These are phyloP conservation scores for Candida alai DNA, from an alignment of 805 yeast genomes.

Conservation along the genomic window DNA sequence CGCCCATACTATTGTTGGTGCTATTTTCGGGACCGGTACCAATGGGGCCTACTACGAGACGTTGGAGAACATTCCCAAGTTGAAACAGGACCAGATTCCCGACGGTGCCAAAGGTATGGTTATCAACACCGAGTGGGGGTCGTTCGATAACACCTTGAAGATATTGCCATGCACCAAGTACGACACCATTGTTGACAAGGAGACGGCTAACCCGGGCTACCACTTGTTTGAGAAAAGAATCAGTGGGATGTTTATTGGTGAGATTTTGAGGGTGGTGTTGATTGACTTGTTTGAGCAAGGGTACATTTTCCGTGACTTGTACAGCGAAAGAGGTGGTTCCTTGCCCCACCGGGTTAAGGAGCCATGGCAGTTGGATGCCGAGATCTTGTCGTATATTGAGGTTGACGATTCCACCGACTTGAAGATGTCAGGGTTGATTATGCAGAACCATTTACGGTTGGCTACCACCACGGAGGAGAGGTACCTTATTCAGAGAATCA, in stretches of 20 bases:
- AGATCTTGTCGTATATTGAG: conserved; percentile 81
- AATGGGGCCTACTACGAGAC: conserved; percentile 92
- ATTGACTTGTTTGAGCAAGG: conserved; percentile 62
- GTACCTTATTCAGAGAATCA: conserved; percentile 62
- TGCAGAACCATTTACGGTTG: conserved; percentile 63
- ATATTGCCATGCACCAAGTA: conserved; percentile 75
- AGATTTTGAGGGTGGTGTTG: conserved; percentile 70
- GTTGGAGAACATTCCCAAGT: conserved; percentile 67
- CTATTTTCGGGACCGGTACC: conserved; percentile 96
- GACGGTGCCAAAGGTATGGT: conserved; percentile 69
- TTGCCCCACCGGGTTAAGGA: conserved; percentile 64
- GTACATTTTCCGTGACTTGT: conserved; percentile 55
- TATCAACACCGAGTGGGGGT: conserved; percentile 97
- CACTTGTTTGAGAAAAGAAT: conserved; percentile 93
- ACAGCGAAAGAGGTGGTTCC: conserved; percentile 33
- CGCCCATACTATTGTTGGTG: conserved; percentile 79
- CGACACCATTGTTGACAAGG: conserved; percentile 66
- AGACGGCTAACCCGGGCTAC: conserved; percentile 77
- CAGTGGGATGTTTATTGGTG: conserved; percentile 92
- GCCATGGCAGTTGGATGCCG: conserved; percentile 77
- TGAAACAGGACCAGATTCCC: conserved; percentile 39
- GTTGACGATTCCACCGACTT: conserved; percentile 77
- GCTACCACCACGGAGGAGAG: conserved; percentile 74
- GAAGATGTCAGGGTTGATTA: conserved; percentile 63
- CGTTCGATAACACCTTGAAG: conserved; percentile 81